A percentile compares a stretch with the other conserved stretches of the same genome.
phyloP scores from a whole-genome alignment of 164 flowering plant genomes.

The Vitis cinerea region DNA sequence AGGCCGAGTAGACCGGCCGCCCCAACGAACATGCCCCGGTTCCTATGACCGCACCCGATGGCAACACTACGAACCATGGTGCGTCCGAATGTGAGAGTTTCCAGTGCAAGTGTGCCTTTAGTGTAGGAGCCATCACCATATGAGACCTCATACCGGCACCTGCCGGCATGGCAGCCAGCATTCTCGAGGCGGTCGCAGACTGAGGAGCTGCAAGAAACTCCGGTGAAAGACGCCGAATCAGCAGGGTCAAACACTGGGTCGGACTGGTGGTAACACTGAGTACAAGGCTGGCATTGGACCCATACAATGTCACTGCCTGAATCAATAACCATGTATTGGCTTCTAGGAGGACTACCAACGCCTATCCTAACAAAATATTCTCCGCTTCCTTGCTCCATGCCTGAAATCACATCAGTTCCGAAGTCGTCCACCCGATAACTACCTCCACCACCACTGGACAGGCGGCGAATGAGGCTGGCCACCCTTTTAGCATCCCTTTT shows the following conservation, averaged over 20 bases:
- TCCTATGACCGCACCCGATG: conserved; percentile 88
- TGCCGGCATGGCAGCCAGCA: conserved; percentile 50
- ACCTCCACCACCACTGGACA: conserved; percentile 19
- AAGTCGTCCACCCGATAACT: conserved; percentile 45
- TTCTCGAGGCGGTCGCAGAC: conserved; percentile 50
- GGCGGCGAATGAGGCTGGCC: conserved; percentile 32
- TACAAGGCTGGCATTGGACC: conserved; percentile 92
- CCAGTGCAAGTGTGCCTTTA: conserved; percentile 56
- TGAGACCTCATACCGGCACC: conserved; percentile 74
- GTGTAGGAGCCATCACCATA: conserved; percentile 79
- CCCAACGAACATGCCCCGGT: conserved; percentile 83
- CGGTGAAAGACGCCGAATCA: conserved; percentile 56
- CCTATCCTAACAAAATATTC: conserved; percentile 87
- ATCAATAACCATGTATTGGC: conserved; percentile 82
- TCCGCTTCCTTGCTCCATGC: conserved; percentile 89
- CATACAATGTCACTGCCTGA: conserved; percentile 88
- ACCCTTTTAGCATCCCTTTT: conserved; percentile 53
- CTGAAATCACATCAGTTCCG: conserved; percentile 87
- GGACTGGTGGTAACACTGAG: conserved; percentile 70
- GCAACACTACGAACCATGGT: conserved; percentile 62
- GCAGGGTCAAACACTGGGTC: conserved; percentile 90
- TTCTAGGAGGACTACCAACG: conserved; percentile 80
- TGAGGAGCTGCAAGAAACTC: conserved; percentile 61
- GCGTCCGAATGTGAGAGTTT: conserved; percentile 52
- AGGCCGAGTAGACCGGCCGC: conserved; percentile 90